phyloP scores from a whole-genome alignment of 139 green algal species.

The Edaphochlamys debaryana region DNA sequence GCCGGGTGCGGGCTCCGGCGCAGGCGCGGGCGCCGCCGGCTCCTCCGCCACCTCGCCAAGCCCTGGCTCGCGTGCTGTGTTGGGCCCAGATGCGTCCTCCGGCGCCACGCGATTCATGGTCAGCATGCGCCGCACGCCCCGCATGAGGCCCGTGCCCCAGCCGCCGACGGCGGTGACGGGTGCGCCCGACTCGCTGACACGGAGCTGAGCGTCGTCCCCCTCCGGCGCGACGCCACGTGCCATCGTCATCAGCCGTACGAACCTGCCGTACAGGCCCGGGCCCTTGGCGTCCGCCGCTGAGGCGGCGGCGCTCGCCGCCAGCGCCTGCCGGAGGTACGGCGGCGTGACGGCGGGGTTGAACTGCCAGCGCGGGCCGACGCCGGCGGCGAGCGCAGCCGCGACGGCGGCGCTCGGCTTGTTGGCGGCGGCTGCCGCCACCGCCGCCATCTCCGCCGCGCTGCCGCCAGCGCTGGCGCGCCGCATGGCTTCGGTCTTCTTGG shows the following conservation, averaged over 20 bases:
- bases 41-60: neutral
- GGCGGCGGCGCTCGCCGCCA: neutral
- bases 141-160: neutral
- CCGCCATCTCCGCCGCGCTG: neutral
- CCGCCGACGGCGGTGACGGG: too few species aligned
- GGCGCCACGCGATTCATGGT: neutral
- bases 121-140: neutral
- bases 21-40: neutral
- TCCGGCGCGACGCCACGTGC: neutral
- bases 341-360: conserved; percentile 25
- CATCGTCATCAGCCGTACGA: neutral
- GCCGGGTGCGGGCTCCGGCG: neutral
- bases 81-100: too few species aligned
- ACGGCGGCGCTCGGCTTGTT: neutral
- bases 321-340: neutral
- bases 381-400: neutral
- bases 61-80: too few species aligned
- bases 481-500: neutral
- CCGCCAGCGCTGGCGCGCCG: neutral
- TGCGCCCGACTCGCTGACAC: neutral
- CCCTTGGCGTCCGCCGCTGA: neutral
- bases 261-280: neutral
- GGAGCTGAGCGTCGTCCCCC: neutral
- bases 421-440: neutral
- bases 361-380: neutral